A percentile compares a stretch with the other conserved stretches of the same genome.
These are phyloP conservation scores for Jamesozyma lodderae DNA, from an alignment of 805 yeast genomes.

Conservation along the genomic window DNA sequence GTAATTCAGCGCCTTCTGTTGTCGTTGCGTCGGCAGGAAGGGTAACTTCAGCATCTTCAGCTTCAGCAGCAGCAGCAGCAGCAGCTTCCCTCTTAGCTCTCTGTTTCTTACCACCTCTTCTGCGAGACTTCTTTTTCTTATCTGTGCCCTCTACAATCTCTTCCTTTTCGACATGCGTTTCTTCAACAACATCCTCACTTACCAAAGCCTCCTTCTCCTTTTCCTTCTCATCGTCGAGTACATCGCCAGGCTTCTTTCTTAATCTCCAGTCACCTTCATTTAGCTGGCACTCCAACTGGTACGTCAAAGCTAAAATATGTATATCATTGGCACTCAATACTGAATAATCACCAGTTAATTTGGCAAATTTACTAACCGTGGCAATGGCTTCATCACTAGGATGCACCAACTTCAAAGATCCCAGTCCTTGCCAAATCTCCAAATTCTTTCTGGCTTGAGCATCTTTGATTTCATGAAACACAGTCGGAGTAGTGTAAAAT, in stretches of 20 bases:
- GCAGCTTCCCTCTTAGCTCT: slow-evolving; percentile 46
- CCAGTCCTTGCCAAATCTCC: slow-evolving; percentile 59
- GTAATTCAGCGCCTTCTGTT: slow-evolving; percentile 1
- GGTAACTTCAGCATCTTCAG: slow-evolving; percentile 2
- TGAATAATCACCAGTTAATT: slow-evolving; percentile 80
- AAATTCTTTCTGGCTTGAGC: slow-evolving; percentile 74
- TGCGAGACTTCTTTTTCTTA: slow-evolving; percentile 35
- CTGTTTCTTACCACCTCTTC: slow-evolving; percentile 61
- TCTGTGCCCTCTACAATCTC: neutral
- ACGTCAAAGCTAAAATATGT: slow-evolving; percentile 83
- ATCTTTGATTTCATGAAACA: slow-evolving; percentile 76
- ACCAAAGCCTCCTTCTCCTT: slow-evolving; percentile 2
- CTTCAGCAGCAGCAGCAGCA: slow-evolving; percentile 18
- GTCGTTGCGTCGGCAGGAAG: neutral
- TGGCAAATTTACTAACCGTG: slow-evolving; percentile 67
- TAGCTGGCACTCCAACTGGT: slow-evolving; percentile 70
- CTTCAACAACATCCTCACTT: neutral
- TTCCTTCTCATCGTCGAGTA: slow-evolving; percentile 15
- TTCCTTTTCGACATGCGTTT: neutral
- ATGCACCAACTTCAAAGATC: slow-evolving; percentile 58
- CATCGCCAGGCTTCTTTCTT: slow-evolving; percentile 65
- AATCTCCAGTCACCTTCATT: slow-evolving; percentile 63
- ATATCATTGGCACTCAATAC: slow-evolving; percentile 88
- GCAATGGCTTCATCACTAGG: slow-evolving; percentile 60
- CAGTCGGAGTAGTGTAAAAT: slow-evolving; percentile 91